These are phyloP conservation scores for Fusarium acutatum DNA, from an alignment of 2,329 filamentous ascomycete species.

Conservation along the genomic window DNA sequence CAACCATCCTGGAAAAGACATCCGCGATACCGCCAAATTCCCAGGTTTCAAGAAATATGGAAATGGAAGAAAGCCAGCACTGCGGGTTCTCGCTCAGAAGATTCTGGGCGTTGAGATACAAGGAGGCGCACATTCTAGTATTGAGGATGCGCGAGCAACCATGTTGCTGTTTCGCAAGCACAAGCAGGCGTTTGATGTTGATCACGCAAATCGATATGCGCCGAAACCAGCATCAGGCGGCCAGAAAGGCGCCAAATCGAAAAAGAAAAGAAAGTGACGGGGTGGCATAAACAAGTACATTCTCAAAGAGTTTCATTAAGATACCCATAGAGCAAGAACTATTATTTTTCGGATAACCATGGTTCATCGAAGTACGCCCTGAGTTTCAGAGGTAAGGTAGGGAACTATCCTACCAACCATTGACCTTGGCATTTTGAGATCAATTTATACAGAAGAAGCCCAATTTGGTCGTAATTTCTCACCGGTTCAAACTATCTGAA, in stretches of 20 bases:
- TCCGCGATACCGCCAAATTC: slow-evolving; percentile 85
- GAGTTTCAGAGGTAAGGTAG: not conserved
- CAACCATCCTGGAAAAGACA: slow-evolving; percentile 79
- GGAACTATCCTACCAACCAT: not conserved
- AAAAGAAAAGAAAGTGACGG: slow-evolving; percentile 50
- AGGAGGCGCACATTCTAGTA: slow-evolving; percentile 69
- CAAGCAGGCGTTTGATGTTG: slow-evolving; percentile 86
- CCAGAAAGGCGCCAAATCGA: slow-evolving; percentile 52
- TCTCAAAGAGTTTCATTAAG: slow-evolving; percentile 5
- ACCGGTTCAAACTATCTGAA: not conserved
- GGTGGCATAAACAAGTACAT: not conserved
- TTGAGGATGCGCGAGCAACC: slow-evolving; percentile 84
- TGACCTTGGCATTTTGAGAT: not conserved
- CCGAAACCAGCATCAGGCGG: slow-evolving; percentile 39
- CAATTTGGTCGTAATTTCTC: not conserved
- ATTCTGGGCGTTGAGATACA: slow-evolving; percentile 71
- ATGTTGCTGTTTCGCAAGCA: slow-evolving; percentile 89
- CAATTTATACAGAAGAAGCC: not conserved
- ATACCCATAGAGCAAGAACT: slow-evolving; percentile 32
- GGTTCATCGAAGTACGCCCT: not conserved
- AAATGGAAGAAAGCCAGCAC: slow-evolving; percentile 72
- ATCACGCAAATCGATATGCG: slow-evolving; percentile 75
- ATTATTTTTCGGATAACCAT: not conserved
- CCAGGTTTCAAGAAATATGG: slow-evolving; percentile 75
- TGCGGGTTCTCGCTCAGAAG: slow-evolving; percentile 66